Conservation (phyloP, 371 early-diverging fungal genomes). For the Syncephalastrum monosporum region DNA sequence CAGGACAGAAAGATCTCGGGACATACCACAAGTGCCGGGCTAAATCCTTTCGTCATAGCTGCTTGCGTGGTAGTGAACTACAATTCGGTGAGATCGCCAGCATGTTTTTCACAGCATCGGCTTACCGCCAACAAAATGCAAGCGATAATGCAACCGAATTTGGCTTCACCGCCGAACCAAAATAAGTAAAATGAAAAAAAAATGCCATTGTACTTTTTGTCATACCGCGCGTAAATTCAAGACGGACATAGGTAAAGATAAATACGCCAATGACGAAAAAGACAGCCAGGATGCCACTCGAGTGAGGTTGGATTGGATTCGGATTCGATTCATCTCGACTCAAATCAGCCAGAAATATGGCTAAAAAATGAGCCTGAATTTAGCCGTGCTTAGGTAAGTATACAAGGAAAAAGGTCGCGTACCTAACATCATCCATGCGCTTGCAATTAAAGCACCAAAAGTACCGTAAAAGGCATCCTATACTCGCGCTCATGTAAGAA, state of each 20-base stretch:
- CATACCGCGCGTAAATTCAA: slow-evolving; percentile 36
- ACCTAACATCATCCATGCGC: slow-evolving; percentile 11
- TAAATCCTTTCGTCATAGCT: slow-evolving; percentile 8
- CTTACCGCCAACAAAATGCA: slow-evolving; percentile 37
- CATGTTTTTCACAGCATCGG: background rate
- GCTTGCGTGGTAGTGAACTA: slow-evolving; percentile 37
- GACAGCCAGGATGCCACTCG: slow-evolving; percentile 33
- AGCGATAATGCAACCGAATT: slow-evolving; percentile 37
- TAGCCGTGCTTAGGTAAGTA: no score
- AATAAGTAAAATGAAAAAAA: background rate
- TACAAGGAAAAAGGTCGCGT: no score
- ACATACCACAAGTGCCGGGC: slow-evolving; percentile 7
- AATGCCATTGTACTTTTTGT: background rate
- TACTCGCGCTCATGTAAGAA: background rate
- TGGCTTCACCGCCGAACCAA: slow-evolving; percentile 19
- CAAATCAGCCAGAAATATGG: slow-evolving; percentile 31
- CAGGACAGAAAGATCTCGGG: background rate
- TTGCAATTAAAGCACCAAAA: slow-evolving; percentile 25
- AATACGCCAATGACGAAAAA: slow-evolving; percentile 43
- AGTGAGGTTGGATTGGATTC: slow-evolving; percentile 31
- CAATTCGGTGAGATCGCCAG: background rate
- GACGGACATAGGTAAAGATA: slow-evolving; percentile 28
- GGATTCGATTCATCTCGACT: slow-evolving; percentile 25
- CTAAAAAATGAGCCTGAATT: slow-evolving; percentile 12
- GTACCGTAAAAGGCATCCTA: slow-evolving; percentile 33